phyloP scores from a whole-genome alignment of 192 early-diverging fungal species.

The Coemansia sp. region DNA sequence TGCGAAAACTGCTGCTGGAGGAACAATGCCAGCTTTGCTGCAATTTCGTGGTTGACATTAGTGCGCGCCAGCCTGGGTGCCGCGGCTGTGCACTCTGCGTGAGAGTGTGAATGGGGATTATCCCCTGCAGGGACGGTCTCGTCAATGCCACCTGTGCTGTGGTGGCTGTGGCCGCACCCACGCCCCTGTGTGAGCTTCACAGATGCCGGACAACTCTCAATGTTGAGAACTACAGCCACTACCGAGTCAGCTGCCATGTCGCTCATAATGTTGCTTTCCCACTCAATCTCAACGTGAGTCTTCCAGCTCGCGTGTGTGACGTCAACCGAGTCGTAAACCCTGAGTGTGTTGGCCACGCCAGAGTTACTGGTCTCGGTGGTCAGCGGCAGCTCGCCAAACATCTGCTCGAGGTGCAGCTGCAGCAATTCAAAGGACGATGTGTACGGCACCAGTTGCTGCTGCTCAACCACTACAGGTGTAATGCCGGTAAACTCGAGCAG shows the following conservation, averaged over 20 bases:
- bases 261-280: conserved; percentile 86
- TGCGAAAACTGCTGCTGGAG: conserved; percentile 46
- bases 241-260: conserved; percentile 97
- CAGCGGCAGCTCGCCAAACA: conserved; percentile 75
- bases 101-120: not conserved
- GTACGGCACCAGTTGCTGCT: conserved; percentile 75
- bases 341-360: conserved; percentile 28
- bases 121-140: not conserved
- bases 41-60: conserved; percentile 14
- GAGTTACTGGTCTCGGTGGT: conserved; percentile 24
- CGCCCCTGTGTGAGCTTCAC: conserved; percentile 65
- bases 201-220: conserved; percentile 84
- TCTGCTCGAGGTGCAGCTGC: conserved; percentile 87
- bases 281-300: conserved; percentile 71
- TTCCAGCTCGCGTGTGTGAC: conserved; percentile 63
- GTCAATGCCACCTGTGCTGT: not conserved
- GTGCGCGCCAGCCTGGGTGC: conserved; percentile 16
- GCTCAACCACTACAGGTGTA: conserved; percentile 69
- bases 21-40: conserved; percentile 31
- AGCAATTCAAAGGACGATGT: conserved; percentile 76
- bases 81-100: not conserved
- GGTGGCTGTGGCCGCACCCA: conserved; percentile 23
- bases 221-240: conserved; percentile 77
- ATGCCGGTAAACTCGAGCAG: conserved; percentile 82
- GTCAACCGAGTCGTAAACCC: conserved; percentile 75